Evolutionary conservation across 2,329 filamentous ascomycete genomes (phyloP), one percentile per base, ranked within the genome.

Genomic region (Xylaria sp.): DNA sequence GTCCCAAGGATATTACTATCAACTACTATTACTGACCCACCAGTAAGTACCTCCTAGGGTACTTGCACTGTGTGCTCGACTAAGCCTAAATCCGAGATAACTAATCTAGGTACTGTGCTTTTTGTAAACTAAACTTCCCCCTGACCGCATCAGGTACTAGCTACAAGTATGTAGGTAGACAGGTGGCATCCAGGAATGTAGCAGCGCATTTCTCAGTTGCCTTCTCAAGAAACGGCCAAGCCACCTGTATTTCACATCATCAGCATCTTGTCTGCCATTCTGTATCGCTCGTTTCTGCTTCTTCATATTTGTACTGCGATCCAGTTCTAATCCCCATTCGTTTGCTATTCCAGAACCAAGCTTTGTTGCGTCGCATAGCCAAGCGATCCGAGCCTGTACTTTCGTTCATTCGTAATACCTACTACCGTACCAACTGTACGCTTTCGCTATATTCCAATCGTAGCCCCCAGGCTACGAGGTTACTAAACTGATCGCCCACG

Each of bases 191-290:
- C 30, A 55, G 32, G 51, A 55, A 55, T 34, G 51, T 55, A 30
- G 51, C 51, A 55, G 36, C 51, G 17, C 51, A 55, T 55, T 55
- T 55, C 51, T 55, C 17, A 34, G 30, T 19, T 55, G 17, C 14
- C 51, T 55, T 55, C 50, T 53, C 50, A 32, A 14, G 24, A 24
- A 50, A 9, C 4, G 19, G 19, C 32, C 30, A 39, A 50, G 51
- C 51, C 51, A 55, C 51, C 30, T 27, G 21, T 56, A 53, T 65
- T 68, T 54, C 55, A 39, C 55, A 56, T 58, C 58, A 57, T 17
- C 48, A 47, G 17, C 61, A n/a, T n/a, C n/a, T n/a, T n/a, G 36
- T 27, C 17, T 54, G 30, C 45, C 45, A 59, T 53, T 61, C 17
- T 19, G 47, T 50, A 36, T 51, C 64, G 51, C 34, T 61, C 60